A percentile compares a stretch with the other conserved stretches of the same genome.
Evolutionary conservation across 2,329 filamentous ascomycete species (phyloP).

Genomic region (Penicillium sp.): DNA sequence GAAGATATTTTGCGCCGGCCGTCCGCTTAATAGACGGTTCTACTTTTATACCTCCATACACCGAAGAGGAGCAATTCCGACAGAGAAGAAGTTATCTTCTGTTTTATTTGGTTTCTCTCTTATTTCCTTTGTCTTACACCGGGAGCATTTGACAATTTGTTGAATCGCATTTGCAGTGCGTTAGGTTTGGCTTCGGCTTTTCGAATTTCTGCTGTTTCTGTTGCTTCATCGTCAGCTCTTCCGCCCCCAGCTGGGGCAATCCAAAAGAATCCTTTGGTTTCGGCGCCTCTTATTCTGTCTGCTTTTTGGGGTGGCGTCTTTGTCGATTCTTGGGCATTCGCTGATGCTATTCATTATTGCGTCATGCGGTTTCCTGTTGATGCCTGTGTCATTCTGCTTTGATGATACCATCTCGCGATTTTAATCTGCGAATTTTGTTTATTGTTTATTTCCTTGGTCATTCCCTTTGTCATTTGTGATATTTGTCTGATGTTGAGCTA

Average conservation of each 20-base stretch:
- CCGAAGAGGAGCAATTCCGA: slow-evolving; percentile 9
- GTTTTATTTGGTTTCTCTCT: slow-evolving; percentile 5
- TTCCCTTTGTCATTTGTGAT: slow-evolving; percentile 10
- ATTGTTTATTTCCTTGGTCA: not conserved
- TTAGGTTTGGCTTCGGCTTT: slow-evolving; percentile 32
- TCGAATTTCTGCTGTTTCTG: slow-evolving; percentile 17
- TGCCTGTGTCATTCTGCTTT: slow-evolving; percentile 33
- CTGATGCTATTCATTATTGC: slow-evolving; percentile 13
- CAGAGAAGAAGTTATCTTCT: slow-evolving; percentile 8
- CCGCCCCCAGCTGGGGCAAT: not conserved
- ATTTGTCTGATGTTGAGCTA: slow-evolving; percentile 10
- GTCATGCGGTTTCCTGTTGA: slow-evolving; percentile 14
- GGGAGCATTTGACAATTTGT: slow-evolving; percentile 23
- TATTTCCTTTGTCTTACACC: slow-evolving; percentile 9
- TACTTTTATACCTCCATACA: not conserved
- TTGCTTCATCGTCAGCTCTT: slow-evolving; percentile 16
- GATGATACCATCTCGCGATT: slow-evolving; percentile 41
- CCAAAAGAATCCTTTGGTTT: slow-evolving; percentile 21
- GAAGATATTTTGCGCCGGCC: slow-evolving; percentile 74
- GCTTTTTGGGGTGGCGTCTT: slow-evolving; percentile 29
- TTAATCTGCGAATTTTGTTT: slow-evolving; percentile 7
- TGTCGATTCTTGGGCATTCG: slow-evolving; percentile 24
- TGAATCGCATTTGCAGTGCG: slow-evolving; percentile 38
- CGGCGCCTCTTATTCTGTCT: slow-evolving; percentile 22
- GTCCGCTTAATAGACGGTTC: slow-evolving; percentile 33